Base-by-base conservation (phyloP, 139 green algal species). In the Picochlorum sp. region DNA sequence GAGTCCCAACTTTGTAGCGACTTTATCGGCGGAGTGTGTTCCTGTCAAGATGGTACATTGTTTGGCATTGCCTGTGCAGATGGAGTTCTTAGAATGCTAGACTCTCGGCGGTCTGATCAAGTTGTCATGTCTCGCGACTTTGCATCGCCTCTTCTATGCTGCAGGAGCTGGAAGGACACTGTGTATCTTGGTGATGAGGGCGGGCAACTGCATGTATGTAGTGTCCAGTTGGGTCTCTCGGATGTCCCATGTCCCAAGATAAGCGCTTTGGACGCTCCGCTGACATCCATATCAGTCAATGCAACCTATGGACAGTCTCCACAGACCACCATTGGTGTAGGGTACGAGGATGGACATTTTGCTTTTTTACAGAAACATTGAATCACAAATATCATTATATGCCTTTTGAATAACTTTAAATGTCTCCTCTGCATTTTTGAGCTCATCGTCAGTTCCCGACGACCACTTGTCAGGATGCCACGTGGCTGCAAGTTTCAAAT, bases 401-500 rank as follows among this genome's bases (percentile, higher is more conserved):
- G 72, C 72, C 2, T 21, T 21, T 64, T 78, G 60, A 26, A 78
- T 45, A 15, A 50, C 30, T 37, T 74, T 74, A 52, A 78, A 78
- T 2, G 10, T 69, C n/a, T 56, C 44, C 61, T 69, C 76, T 2
- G 73, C 73, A 10, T 58, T 58, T 20, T 4, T 21, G 61, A 37
- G 21, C 41, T 73, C 61, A 15, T 65, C 58, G 3, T 50, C 64
- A 2, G n/a, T 28, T 9, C 15, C 59, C 0, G 23, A 50, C 13
- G 28, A 56, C 77, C 77, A 83, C 67, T 85, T 85, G 72, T 85
- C 80, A 2, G 80, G 80, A 59, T 85, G 80, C 52, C 73, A 76
- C 9, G 34, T 46, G 9, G 68, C 70, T 1, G 73, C 76, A 8
- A 71, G 52, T 64, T 68, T 64, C 37, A 77, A 75, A 70, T 85